Conservation (phyloP, 805 yeast genomes). For the Barnettozyma wickerhamii region DNA sequence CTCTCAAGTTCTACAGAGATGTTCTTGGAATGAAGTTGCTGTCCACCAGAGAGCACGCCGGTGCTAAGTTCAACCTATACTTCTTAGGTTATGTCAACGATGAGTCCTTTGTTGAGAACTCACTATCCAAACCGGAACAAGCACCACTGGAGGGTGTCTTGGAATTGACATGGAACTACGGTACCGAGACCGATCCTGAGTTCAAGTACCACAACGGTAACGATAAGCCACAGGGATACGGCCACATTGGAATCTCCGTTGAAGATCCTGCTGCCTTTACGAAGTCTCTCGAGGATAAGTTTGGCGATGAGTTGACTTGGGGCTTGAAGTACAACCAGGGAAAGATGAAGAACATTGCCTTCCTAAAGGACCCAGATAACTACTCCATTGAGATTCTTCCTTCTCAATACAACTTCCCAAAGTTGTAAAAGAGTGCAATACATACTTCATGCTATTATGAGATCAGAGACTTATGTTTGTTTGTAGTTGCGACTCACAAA, state of each 20-base stretch:
- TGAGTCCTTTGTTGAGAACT: conserved; percentile 36
- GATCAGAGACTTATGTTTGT: too few species aligned
- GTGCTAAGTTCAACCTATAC: conserved; percentile 79
- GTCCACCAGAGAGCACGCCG: conserved; percentile 49
- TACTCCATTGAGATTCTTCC: conserved; percentile 76
- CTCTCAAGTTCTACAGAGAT: conserved; percentile 74
- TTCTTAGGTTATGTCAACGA: conserved; percentile 71
- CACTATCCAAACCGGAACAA: conserved; percentile 31
- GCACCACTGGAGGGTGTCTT: conserved; percentile 60
- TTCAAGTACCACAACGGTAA: conserved; percentile 85
- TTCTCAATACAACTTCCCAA: conserved; percentile 19
- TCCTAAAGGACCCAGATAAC: conserved; percentile 86
- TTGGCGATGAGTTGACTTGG: conserved; percentile 56
- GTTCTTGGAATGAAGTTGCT: conserved; percentile 78
- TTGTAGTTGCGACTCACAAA: too few species aligned
- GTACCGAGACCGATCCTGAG: conserved; percentile 75
- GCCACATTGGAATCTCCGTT: conserved; percentile 75
- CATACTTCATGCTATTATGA: too few species aligned
- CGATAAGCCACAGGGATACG: conserved; percentile 75
- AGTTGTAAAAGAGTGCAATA: too few species aligned
- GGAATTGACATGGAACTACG: conserved; percentile 95
- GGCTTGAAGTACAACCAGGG: conserved; percentile 53
- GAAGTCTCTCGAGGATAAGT: conserved; percentile 39
- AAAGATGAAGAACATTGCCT: conserved; percentile 57
- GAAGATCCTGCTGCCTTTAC: conserved; percentile 58